Conservation (phyloP, 1,284 basidiomycete species). For the Kalmanozyma brasiliensis region DNA sequence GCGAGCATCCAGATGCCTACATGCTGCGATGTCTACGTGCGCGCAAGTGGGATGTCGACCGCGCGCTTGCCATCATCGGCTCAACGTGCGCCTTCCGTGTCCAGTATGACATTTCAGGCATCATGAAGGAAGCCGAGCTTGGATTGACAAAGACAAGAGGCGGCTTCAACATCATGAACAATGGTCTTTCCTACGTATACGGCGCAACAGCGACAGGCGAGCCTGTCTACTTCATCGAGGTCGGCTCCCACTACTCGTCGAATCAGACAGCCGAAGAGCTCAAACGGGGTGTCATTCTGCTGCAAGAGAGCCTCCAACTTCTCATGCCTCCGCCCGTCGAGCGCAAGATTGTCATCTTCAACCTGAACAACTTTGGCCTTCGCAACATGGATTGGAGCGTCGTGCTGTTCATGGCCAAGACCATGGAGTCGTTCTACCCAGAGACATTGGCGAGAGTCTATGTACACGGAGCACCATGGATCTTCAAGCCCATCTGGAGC, state of each 20-base stretch:
- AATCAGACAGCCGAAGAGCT: slow-evolving; percentile 63
- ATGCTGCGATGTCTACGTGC: slow-evolving; percentile 69
- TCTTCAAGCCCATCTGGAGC: slow-evolving; percentile 64
- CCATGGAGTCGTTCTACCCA: slow-evolving; percentile 61
- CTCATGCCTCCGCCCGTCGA: slow-evolving; percentile 64
- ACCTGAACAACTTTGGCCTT: slow-evolving; percentile 62
- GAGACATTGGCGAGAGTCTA: slow-evolving; percentile 61
- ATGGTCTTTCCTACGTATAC: slow-evolving; percentile 57
- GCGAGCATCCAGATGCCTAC: slow-evolving; percentile 63
- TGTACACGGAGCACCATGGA: slow-evolving; percentile 63
- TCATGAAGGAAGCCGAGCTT: slow-evolving; percentile 54
- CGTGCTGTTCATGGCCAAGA: slow-evolving; percentile 66
- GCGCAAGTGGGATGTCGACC: slow-evolving; percentile 62
- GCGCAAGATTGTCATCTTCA: slow-evolving; percentile 63
- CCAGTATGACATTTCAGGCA: slow-evolving; percentile 50
- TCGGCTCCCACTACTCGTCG: slow-evolving; percentile 58
- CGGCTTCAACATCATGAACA: slow-evolving; percentile 58
- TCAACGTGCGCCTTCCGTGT: slow-evolving; percentile 48
- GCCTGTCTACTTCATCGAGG: slow-evolving; percentile 63
- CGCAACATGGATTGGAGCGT: slow-evolving; percentile 64
- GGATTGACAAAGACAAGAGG: slow-evolving; percentile 52
- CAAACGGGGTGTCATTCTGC: slow-evolving; percentile 56
- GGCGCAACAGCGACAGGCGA: slow-evolving; percentile 56
- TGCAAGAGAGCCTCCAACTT: slow-evolving; percentile 51
- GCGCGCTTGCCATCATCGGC: slow-evolving; percentile 59